These are phyloP conservation scores for Aureobasidium uvarum DNA, from an alignment of 2,329 filamentous ascomycete species.

Conservation along the genomic window DNA sequence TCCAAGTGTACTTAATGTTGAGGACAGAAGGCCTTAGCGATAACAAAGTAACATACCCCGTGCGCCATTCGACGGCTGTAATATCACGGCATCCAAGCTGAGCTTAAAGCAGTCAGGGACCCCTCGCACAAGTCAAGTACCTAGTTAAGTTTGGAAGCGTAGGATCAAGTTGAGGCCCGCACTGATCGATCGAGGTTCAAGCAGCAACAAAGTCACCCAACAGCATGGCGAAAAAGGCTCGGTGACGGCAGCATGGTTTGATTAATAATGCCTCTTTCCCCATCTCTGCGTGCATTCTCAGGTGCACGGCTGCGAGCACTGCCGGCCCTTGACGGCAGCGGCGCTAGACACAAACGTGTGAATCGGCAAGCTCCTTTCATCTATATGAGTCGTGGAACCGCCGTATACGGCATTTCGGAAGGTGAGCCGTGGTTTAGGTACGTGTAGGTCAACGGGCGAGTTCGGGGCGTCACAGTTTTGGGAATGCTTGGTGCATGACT, in stretches of 20 bases:
- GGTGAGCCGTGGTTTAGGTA: not conserved
- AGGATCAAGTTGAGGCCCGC: constrained; percentile 19
- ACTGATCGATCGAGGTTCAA: constrained; percentile 10
- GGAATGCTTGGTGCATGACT: not conserved
- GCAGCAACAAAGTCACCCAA: constrained; percentile 4
- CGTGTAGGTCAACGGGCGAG: constrained; percentile 1
- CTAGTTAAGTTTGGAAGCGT: constrained; percentile 8
- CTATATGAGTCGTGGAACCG: constrained; percentile 21
- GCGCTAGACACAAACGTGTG: constrained; percentile 15
- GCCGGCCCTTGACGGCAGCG: constrained; percentile 12
- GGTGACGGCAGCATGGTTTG: not conserved
- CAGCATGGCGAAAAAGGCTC: constrained; percentile 2
- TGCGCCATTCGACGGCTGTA: constrained; percentile 17
- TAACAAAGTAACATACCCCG: constrained; percentile 14
- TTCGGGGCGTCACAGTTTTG: not conserved
- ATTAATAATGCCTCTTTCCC: constrained; percentile 11
- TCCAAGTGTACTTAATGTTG: constrained; percentile 18
- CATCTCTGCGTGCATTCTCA: not conserved
- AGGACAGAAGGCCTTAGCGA: constrained; percentile 20
- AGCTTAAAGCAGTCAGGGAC: constrained; percentile 23
- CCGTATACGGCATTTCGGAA: not conserved
- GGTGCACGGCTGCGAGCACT: not conserved
- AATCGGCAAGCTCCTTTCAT: not conserved
- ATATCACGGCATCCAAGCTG: constrained; percentile 20
- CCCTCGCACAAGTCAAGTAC: constrained; percentile 9